Percentiles rank a stretch among this genome's conserved stretches.
Conservation (phyloP, 116 monocot genomes). For the Phalaenopsis hybrid region DNA sequence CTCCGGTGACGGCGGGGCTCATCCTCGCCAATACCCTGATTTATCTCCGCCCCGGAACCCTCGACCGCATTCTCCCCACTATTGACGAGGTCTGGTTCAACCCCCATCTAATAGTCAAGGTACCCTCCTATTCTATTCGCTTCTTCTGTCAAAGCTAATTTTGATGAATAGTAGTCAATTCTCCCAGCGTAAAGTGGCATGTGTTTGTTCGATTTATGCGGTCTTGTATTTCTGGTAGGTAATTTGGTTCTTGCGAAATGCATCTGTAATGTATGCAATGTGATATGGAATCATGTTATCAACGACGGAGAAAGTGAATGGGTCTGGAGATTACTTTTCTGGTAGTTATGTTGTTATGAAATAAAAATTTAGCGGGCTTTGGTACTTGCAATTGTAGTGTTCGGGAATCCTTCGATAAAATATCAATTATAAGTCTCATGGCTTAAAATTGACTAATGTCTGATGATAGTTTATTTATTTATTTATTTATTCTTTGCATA, state of each 20-base stretch:
- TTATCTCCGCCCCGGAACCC: conserved; percentile 59
- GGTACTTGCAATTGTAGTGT: background rate
- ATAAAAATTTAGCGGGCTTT: background rate
- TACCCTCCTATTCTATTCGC: conserved; percentile 10
- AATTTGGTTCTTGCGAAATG: too few species aligned
- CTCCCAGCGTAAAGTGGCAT: background rate
- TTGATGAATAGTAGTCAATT: background rate
- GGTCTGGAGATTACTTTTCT: background rate
- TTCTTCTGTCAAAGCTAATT: background rate
- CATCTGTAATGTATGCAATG: background rate
- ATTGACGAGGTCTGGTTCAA: conserved; percentile 60
- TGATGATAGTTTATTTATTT: background rate
- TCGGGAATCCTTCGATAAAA: background rate
- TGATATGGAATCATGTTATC: background rate
- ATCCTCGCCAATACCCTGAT: conserved; percentile 62
- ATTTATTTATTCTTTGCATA: too few species aligned
- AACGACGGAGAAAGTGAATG: background rate
- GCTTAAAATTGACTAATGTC: background rate
- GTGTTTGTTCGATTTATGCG: background rate
- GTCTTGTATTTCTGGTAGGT: background rate
- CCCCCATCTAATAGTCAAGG: conserved; percentile 69
- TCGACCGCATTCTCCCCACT: conserved; percentile 53
- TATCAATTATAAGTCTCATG: background rate
- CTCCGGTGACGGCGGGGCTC: conserved; percentile 79
- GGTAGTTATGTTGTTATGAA: background rate